A percentile compares a stretch with the other conserved stretches of the same genome.
These are phyloP conservation scores for Xylaria polymorpha DNA, from an alignment of 2,329 filamentous ascomycete genomes.

Conservation along the genomic window DNA sequence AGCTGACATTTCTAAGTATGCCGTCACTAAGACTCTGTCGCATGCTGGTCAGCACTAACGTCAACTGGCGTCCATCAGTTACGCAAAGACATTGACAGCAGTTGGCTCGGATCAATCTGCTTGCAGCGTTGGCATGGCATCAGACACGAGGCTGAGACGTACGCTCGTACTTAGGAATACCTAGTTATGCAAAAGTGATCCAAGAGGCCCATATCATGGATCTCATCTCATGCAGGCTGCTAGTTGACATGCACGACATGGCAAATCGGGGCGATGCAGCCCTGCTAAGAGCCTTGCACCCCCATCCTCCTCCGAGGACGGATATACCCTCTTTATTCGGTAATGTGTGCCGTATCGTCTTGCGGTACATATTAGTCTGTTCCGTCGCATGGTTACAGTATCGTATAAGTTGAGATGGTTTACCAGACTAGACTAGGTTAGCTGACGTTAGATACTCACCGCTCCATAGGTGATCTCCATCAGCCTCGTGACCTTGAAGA, in stretches of 20 bases:
- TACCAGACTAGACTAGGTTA: not conserved
- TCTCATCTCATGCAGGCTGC: slow-evolving; percentile 26
- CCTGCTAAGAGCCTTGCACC: slow-evolving; percentile 8
- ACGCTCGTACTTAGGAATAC: not conserved
- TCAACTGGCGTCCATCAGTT: slow-evolving; percentile 9
- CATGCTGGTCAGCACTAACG: slow-evolving; percentile 25
- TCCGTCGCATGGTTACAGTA: not conserved
- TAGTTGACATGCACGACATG: slow-evolving; percentile 21
- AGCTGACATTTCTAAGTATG: not conserved
- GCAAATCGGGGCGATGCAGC: slow-evolving; percentile 23
- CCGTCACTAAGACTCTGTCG: slow-evolving; percentile 7
- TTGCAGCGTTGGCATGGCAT: not conserved
- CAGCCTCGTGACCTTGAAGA: slow-evolving; percentile 14
- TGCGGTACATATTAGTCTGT: not conserved
- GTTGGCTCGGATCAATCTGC: slow-evolving; percentile 2
- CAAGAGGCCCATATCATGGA: slow-evolving; percentile 1
- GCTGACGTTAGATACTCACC: slow-evolving; percentile 22
- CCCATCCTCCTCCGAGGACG: not conserved
- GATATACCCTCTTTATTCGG: slow-evolving; percentile 1
- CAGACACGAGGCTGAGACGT: slow-evolving; percentile 31
- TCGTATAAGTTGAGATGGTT: not conserved
- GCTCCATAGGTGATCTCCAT: slow-evolving; percentile 12
- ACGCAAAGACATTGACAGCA: slow-evolving; percentile 7
- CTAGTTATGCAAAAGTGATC: slow-evolving; percentile 7
- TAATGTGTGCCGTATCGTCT: not conserved